These are phyloP conservation scores for Infundibulicybe gibba DNA, from an alignment of 768 basidiomycete species.

Conservation along the genomic window DNA sequence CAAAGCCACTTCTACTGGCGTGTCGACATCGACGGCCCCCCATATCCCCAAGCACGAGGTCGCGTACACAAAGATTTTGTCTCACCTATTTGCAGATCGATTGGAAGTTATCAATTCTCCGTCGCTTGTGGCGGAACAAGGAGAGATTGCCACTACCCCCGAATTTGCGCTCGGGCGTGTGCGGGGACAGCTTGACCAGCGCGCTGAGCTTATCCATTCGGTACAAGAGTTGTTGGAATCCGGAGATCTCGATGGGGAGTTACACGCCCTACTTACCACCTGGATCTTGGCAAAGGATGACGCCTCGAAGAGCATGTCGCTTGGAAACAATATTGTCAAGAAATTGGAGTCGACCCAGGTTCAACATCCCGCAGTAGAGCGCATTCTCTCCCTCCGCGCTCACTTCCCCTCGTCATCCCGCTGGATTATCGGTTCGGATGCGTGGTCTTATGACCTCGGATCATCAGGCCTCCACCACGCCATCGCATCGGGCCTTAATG, in stretches of 20 bases:
- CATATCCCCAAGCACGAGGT: slow-evolving; percentile 88
- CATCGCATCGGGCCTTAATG: slow-evolving; percentile 84
- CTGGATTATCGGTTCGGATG: slow-evolving; percentile 99
- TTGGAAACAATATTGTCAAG: slow-evolving; percentile 56
- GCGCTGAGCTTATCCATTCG: slow-evolving; percentile 60
- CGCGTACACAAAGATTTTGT: slow-evolving; percentile 87
- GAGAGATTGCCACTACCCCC: slow-evolving; percentile 80
- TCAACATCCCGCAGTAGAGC: slow-evolving; percentile 42
- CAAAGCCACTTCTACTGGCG: slow-evolving; percentile 16
- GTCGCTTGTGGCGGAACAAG: slow-evolving; percentile 62
- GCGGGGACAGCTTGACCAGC: slow-evolving; percentile 74
- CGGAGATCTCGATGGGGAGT: slow-evolving; percentile 40
- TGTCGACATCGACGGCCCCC: slow-evolving; percentile 33
- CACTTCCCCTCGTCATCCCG: slow-evolving; percentile 69
- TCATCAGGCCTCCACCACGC: slow-evolving; percentile 94
- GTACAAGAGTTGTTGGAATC: slow-evolving; percentile 65
- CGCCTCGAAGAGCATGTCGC: slow-evolving; percentile 48
- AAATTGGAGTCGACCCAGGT: slow-evolving; percentile 38
- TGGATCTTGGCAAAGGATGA: slow-evolving; percentile 84
- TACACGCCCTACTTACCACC: slow-evolving; percentile 70
- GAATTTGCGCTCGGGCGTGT: slow-evolving; percentile 94
- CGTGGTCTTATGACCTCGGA: slow-evolving; percentile 97
- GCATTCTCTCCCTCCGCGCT: slow-evolving; percentile 54
- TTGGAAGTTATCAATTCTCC: slow-evolving; percentile 88
- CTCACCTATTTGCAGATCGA: slow-evolving; percentile 73